Conservation (phyloP, 208 protist species). For the Polymyxa betae region DNA sequence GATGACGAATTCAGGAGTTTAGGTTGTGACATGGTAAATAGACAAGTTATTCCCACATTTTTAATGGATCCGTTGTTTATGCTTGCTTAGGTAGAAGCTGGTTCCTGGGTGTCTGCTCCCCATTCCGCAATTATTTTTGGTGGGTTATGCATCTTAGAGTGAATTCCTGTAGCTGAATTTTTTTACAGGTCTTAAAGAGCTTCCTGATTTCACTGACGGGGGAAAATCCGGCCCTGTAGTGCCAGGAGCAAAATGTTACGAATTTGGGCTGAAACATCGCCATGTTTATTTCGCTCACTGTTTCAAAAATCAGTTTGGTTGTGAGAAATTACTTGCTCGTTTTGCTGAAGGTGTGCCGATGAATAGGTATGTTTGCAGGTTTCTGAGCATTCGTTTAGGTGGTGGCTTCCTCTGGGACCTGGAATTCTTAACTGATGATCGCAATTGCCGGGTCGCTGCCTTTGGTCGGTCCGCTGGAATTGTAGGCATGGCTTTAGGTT, state of each 20-base stretch:
- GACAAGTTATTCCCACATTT: background rate
- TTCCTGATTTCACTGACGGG: background rate
- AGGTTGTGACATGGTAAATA: background rate
- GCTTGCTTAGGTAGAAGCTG: background rate
- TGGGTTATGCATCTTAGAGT: background rate
- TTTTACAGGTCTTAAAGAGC: background rate
- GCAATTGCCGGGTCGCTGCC: slow-evolving; percentile 32
- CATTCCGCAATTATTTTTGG: background rate
- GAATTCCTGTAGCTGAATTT: background rate
- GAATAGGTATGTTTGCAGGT: slow-evolving; percentile 12
- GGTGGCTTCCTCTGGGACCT: slow-evolving; percentile 50
- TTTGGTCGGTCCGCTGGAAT: slow-evolving; percentile 50
- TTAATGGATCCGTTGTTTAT: background rate
- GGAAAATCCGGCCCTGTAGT: background rate
- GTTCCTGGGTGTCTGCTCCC: background rate
- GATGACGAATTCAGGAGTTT: background rate
- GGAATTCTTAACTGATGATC: slow-evolving; percentile 43
- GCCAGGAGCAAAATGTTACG: background rate
- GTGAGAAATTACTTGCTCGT: slow-evolving; percentile 5
- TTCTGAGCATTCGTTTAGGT: no score
- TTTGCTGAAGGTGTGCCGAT: slow-evolving; percentile 34
- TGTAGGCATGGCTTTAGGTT: background rate
- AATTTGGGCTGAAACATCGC: slow-evolving; percentile 43
- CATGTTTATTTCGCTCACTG: slow-evolving; percentile 52
- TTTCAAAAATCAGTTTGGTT: slow-evolving; percentile 50